phyloP scores from a whole-genome alignment of 2,329 filamentous ascomycete genomes.

The Alternaria alternata region DNA sequence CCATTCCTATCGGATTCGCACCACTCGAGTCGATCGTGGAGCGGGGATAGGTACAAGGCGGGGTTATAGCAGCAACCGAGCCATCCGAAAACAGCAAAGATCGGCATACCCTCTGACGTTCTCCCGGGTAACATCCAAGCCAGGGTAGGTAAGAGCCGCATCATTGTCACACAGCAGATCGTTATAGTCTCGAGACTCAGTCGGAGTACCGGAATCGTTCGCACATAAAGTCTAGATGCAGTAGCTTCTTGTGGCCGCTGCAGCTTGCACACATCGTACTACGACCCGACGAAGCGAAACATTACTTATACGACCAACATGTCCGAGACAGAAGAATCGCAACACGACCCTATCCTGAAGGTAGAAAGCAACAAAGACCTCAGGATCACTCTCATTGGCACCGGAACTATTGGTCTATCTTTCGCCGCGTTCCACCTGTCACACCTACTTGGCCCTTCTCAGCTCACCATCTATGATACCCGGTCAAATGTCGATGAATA shows the following conservation, averaged over 20 bases:
- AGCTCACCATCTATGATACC: slow-evolving; percentile 61
- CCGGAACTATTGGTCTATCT: slow-evolving; percentile 63
- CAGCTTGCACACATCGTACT: neutral
- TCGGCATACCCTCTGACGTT: slow-evolving; percentile 10
- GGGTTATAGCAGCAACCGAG: slow-evolving; percentile 24
- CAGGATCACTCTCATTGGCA: slow-evolving; percentile 54
- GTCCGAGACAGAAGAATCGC: slow-evolving; percentile 6
- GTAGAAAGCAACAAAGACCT: slow-evolving; percentile 19
- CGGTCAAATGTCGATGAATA: slow-evolving; percentile 58
- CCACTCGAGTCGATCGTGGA: slow-evolving; percentile 38
- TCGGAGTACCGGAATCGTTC: neutral
- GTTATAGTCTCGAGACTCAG: neutral
- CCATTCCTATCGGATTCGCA: slow-evolving; percentile 33
- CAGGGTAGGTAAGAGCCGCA: slow-evolving; percentile 6
- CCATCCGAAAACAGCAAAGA: slow-evolving; percentile 22
- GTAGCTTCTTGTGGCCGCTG: neutral
- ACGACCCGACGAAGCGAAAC: neutral
- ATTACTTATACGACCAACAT: slow-evolving; percentile 13
- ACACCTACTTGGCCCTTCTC: slow-evolving; percentile 49
- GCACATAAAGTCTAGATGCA: neutral
- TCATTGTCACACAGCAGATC: slow-evolving; percentile 2
- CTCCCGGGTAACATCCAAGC: neutral
- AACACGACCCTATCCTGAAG: neutral
- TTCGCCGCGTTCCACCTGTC: slow-evolving; percentile 63
- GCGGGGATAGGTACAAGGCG: slow-evolving; percentile 38